A percentile compares a stretch with the other conserved stretches of the same genome.
Evolutionary conservation across 1,284 basidiomycete genomes (phyloP).

Genomic region (Boletellus deceptivus): DNA sequence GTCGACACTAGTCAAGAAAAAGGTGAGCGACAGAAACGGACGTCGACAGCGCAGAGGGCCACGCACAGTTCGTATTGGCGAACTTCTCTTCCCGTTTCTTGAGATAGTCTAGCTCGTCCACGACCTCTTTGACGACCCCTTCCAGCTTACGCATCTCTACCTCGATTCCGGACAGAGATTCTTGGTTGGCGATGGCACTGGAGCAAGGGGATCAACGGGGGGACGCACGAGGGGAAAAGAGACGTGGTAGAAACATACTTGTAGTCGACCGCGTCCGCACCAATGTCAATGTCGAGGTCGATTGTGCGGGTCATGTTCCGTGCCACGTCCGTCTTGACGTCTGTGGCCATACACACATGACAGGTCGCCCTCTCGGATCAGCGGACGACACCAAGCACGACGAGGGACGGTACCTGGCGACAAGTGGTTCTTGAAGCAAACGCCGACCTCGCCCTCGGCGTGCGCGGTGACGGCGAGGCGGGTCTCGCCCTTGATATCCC

Average conservation of each 20-base stretch:
- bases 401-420: slow-evolving; percentile 56
- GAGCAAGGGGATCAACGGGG: not conserved
- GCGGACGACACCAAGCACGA: too few relatives aligned
- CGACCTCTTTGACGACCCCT: slow-evolving; percentile 90
- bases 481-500: slow-evolving; percentile 86
- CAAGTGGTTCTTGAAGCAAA: slow-evolving; percentile 86
- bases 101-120: slow-evolving; percentile 92
- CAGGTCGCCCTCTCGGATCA: not conserved
- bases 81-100: slow-evolving; percentile 89
- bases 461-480: slow-evolving; percentile 94
- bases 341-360: slow-evolving; percentile 13
- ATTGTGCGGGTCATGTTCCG: slow-evolving; percentile 61
- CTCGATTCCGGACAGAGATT: slow-evolving; percentile 92
- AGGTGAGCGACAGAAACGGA: slow-evolving; percentile 3
- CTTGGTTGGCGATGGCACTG: slow-evolving; percentile 98
- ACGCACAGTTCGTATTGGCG: slow-evolving; percentile 88
- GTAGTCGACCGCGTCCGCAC: slow-evolving; percentile 98
- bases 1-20: slow-evolving; percentile 71
- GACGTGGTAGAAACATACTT: slow-evolving; percentile 58
- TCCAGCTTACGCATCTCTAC: slow-evolving; percentile 98
- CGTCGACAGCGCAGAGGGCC: not conserved
- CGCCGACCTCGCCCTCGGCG: slow-evolving; percentile 90
- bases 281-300: slow-evolving; percentile 96
- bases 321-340: slow-evolving; percentile 16
- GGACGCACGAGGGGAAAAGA: not conserved